Base-by-base conservation (phyloP, 306 rosid species). In the Sophora flavescens region DNA sequence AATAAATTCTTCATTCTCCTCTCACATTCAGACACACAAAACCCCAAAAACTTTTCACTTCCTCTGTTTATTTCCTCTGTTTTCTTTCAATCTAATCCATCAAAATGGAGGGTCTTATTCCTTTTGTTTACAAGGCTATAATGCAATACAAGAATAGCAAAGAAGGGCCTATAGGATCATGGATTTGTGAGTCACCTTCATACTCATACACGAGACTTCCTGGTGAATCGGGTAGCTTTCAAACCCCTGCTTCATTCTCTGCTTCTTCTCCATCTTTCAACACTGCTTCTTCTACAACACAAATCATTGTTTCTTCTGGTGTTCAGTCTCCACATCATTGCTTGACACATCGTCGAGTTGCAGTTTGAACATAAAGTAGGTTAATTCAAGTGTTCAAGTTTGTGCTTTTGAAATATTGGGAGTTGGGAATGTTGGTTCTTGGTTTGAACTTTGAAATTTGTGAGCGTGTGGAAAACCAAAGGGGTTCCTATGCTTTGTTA, bases 41-140 rank as follows among this genome's bases (percentile, higher is more conserved):
- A 39, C 28, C 66, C 22, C 78, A 70, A 36, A 48, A 75, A 18
- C 33, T 44, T n/a, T 63, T 33, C 50, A 2, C 15, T 22, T 14
- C 47, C 76, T 61, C 76, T 75, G 59, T 47, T 47, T 11, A 16
- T 65, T 39, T 5, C 58, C 69, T 44, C 50, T 44, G 48, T 17
- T 36, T 36, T 63, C 59, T 67, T 72, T 38, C 54, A 18, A 63
- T 2, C 32, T 14, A 8, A n/a, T 2, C 42, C 42, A 30, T 8
- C 13, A 41, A 47, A 77, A 93, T 93, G 98, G 98, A 93, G 85
- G 98, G 98, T 75, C 85, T 93, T 13, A 91, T 93, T 79, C 98
- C 98, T 39, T 86, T 88, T 47, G 96, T 93, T 28, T 93, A 93
- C 87, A 90, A 44, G 76, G 91, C 96, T 1, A 84, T 93, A 17